These are phyloP conservation scores for Erysimum cheiri DNA, from an alignment of 441 rosid genomes.

Conservation along the genomic window DNA sequence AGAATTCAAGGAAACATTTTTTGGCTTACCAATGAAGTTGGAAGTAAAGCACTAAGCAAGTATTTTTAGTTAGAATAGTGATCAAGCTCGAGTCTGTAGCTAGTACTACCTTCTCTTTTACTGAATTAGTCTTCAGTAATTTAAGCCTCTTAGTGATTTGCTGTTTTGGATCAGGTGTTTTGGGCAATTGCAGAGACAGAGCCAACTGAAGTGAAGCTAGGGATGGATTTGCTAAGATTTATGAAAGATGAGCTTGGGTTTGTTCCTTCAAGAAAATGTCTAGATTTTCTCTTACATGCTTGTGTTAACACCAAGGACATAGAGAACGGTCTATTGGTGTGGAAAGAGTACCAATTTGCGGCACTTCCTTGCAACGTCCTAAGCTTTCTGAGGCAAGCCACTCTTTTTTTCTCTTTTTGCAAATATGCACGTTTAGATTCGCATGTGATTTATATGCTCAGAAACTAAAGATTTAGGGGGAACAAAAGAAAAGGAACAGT, in stretches of 20 bases:
- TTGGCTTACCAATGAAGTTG: constrained; percentile 41
- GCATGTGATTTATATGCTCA: neutral
- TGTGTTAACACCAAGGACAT: constrained; percentile 68
- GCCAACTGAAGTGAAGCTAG: constrained; percentile 54
- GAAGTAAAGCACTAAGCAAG: constrained; percentile 43
- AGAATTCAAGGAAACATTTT: constrained; percentile 48
- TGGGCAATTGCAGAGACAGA: constrained; percentile 55
- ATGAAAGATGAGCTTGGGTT: constrained; percentile 68
- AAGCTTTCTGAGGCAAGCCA: constrained; percentile 63
- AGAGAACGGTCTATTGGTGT: constrained; percentile 52
- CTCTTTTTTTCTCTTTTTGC: constrained; percentile 27
- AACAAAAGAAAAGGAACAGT: neutral
- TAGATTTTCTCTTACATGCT: constrained; percentile 79
- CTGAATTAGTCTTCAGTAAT: constrained; percentile 54
- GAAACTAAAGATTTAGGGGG: neutral
- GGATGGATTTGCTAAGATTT: constrained; percentile 64
- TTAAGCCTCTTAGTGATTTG: constrained; percentile 51
- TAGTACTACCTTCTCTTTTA: constrained; percentile 63
- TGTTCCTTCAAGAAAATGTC: constrained; percentile 67
- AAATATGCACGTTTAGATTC: constrained; percentile 20
- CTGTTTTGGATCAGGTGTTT: constrained; percentile 57
- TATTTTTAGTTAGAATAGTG: constrained; percentile 37
- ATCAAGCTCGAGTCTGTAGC: constrained; percentile 55
- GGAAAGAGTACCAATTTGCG: constrained; percentile 71
- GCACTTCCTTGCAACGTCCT: constrained; percentile 65